Conservation (phyloP, 768 basidiomycete genomes). For the Panaeolus cyanescens region DNA sequence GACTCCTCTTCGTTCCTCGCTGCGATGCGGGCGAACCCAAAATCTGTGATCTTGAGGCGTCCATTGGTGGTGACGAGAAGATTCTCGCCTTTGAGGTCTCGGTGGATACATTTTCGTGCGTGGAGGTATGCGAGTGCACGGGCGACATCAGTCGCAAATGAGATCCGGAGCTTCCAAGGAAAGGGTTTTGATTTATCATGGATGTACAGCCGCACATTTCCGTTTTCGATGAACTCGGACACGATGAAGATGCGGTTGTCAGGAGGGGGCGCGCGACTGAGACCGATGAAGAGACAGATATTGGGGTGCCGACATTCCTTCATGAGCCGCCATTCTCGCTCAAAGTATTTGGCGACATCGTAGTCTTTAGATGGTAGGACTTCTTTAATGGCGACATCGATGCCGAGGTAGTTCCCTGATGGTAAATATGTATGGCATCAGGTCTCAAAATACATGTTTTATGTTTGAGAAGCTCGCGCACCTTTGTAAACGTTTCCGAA, state of each 20-base stretch:
- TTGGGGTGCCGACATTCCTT: constrained; percentile 93
- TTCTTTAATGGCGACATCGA: constrained; percentile 96
- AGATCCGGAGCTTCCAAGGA: constrained; percentile 91
- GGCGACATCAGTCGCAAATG: constrained; percentile 93
- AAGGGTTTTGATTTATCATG: constrained; percentile 81
- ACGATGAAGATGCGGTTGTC: constrained; percentile 91
- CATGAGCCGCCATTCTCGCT: constrained; percentile 98
- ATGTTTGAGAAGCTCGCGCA: constrained; percentile 20
- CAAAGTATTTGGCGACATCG: constrained; percentile 96
- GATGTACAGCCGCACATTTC: constrained; percentile 91
- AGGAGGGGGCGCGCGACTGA: constrained; percentile 75
- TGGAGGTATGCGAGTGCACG: constrained; percentile 97
- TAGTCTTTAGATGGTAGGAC: constrained; percentile 90
- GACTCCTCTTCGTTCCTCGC: constrained; percentile 90
- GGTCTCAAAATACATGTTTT: not conserved
- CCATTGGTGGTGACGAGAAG: constrained; percentile 94
- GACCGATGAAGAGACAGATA: constrained; percentile 91
- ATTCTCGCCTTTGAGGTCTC: constrained; percentile 97
- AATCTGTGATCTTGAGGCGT: constrained; percentile 97
- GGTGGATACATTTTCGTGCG: constrained; percentile 86
- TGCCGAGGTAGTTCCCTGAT: constrained; percentile 88
- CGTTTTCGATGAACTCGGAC: constrained; percentile 92
- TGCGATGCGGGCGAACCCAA: constrained; percentile 95
- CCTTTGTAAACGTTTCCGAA: constrained; percentile 94
- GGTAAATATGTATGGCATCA: not conserved